These are phyloP conservation scores for Fusarium musae DNA, from an alignment of 2,329 filamentous ascomycete species.

Conservation along the genomic window DNA sequence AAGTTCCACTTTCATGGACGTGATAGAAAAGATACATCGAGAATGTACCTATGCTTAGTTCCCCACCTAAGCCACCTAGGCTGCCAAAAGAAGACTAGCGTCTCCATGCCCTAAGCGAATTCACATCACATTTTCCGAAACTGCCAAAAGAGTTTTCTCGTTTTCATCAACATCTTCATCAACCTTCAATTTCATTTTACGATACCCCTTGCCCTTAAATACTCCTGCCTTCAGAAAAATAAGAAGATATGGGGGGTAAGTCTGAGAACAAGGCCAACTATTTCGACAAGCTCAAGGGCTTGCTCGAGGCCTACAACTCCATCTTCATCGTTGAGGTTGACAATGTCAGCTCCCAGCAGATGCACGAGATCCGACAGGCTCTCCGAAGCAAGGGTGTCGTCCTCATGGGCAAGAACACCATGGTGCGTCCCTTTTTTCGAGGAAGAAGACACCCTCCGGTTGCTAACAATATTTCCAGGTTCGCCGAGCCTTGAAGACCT, in stretches of 20 bases:
- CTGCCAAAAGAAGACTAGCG: slow-evolving; percentile 43
- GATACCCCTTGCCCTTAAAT: slow-evolving; percentile 83
- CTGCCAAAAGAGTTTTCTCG: slow-evolving; percentile 17
- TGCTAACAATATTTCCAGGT: slow-evolving; percentile 64
- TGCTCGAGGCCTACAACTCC: slow-evolving; percentile 95
- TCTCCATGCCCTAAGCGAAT: slow-evolving; percentile 52
- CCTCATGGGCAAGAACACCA: slow-evolving; percentile 99
- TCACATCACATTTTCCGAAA: slow-evolving; percentile 45
- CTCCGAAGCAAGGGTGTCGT: slow-evolving; percentile 94
- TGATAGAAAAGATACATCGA: slow-evolving; percentile 44
- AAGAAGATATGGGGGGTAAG: slow-evolving; percentile 99
- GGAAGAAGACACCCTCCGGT: not conserved
- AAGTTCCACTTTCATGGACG: slow-evolving; percentile 14
- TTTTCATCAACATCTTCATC: slow-evolving; percentile 31
- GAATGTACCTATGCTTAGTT: slow-evolving; percentile 41
- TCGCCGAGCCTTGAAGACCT: slow-evolving; percentile 96
- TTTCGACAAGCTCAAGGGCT: slow-evolving; percentile 99
- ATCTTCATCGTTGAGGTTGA: slow-evolving; percentile 98
- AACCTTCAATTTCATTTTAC: slow-evolving; percentile 40
- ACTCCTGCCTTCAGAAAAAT: slow-evolving; percentile 87
- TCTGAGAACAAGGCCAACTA: slow-evolving; percentile 88
- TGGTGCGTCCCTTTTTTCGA: slow-evolving; percentile 68
- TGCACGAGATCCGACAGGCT: slow-evolving; percentile 98
- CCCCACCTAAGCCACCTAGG: slow-evolving; percentile 11
- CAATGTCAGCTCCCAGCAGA: slow-evolving; percentile 99